Evolutionary conservation across 108 stramenopile species (phyloP).

Genomic region (Nannochloropsis gaditana): DNA sequence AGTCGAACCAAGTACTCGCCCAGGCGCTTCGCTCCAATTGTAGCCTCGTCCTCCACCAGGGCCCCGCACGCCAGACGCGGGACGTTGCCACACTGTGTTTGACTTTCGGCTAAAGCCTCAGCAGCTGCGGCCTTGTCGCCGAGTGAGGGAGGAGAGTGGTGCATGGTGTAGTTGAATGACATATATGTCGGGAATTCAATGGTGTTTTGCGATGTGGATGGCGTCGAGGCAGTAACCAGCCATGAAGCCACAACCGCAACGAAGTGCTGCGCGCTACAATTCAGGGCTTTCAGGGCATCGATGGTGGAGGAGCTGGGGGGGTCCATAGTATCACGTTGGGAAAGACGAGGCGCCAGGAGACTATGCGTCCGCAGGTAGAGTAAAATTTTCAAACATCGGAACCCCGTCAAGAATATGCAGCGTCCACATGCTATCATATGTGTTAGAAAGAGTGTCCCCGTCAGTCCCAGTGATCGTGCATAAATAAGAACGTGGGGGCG

Average conservation of each 20-base stretch:
- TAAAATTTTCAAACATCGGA: too few species aligned
- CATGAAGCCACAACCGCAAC: background rate
- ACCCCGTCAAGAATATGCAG: too few species aligned
- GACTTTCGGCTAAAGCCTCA: background rate
- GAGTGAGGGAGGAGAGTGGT: background rate
- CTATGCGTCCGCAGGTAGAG: too few species aligned
- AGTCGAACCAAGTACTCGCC: constrained; percentile 11
- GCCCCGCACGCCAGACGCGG: background rate
- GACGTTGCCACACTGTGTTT: background rate
- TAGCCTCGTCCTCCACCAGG: background rate
- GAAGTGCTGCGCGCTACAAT: background rate
- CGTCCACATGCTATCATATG: too few species aligned
- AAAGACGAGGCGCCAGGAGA: too few species aligned
- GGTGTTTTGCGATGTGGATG: background rate
- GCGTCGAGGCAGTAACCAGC: background rate
- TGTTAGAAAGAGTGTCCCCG: too few species aligned
- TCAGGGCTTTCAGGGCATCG: background rate
- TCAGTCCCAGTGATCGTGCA: too few species aligned
- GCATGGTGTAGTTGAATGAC: background rate
- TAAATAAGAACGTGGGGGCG: too few species aligned
- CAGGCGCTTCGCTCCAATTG: background rate
- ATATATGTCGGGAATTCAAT: background rate
- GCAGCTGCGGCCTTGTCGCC: background rate
- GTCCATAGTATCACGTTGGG: too few species aligned
- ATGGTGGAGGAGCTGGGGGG: background rate